Evolutionary conservation across 768 basidiomycete species (phyloP), one percentile per base, ranked within the genome.

Genomic region (Paxillus involutus): DNA sequence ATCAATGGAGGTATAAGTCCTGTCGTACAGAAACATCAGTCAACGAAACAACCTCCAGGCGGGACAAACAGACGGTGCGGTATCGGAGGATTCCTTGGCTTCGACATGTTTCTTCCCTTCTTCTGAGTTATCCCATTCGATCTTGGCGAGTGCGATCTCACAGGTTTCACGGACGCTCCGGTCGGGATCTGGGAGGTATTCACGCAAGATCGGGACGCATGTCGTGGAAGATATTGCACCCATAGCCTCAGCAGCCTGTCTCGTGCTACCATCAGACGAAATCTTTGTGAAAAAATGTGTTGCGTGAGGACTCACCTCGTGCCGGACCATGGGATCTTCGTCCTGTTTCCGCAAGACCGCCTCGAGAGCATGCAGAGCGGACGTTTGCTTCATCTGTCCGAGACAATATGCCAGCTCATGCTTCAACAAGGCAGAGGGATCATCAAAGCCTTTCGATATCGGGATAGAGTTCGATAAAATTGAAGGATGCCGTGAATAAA

Each of bases 391-490:
- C 73, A 95, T 89, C 72, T 99, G 97, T 0, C 97, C 97, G 3
- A 99, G 80, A 64, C 94, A 95, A 69, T 98, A 99, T 1, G 97
- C 97, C 2, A 99, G 80, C 66, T 99, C 97, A 69, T 99, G 97
- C 65, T 98, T 98, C 32, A 99, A 80, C 55, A 99, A 71, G 9
- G 94, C 91, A 41, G 94, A 97, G 6, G 84, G 79, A 69, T 98
- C 95, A 33, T 73, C 70, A 67, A 99, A 92, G 26, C 89, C 95
- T 95, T 62, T 56, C 6, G 60, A 53, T 7, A 41, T 14, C 26
- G 6, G 30, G 3, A 55, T 1, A 19, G 51, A 53, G 29, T 16
- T 41, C 2, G 53, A 46, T 19, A 29, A 19, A 47, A 21, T 21
- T n/a, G 14, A 12, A n/a, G 26, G 30, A 30, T 41, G 37, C 12